Evolutionary conservation across 2,329 filamentous ascomycete genomes (phyloP).

Genomic region (Cryphonectria carpinicola): DNA sequence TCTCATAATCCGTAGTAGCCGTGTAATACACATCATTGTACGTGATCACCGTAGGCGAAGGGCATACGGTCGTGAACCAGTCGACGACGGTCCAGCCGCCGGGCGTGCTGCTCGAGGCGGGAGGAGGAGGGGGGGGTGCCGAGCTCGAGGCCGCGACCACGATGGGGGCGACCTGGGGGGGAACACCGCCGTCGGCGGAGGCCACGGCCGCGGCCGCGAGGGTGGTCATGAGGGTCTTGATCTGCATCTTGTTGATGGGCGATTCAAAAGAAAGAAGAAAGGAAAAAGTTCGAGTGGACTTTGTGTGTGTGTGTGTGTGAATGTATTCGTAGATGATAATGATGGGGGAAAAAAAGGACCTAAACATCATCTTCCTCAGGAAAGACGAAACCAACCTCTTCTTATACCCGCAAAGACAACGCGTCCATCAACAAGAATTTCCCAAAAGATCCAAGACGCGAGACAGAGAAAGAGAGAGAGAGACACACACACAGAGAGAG

Average conservation of each 20-base stretch:
- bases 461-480: not conserved
- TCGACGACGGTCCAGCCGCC: slow-evolving; percentile 37
- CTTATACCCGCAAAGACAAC: not conserved
- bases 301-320: not conserved
- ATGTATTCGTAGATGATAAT: not conserved
- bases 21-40: slow-evolving; percentile 57
- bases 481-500: not conserved
- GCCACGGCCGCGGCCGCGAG: slow-evolving; percentile 34
- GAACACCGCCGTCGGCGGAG: slow-evolving; percentile 32
- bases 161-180: slow-evolving; percentile 33
- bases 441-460: not conserved
- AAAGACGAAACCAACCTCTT: not conserved
- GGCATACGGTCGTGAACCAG: slow-evolving; percentile 47
- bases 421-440: not conserved
- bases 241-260: slow-evolving; percentile 37
- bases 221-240: slow-evolving; percentile 35
- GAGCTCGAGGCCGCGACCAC: slow-evolving; percentile 16
- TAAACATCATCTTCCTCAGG: not conserved
- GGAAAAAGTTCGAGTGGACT: not conserved
- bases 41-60: slow-evolving; percentile 54
- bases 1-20: slow-evolving; percentile 57
- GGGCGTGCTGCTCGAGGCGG: not conserved
- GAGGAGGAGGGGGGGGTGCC: not conserved
- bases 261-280: not conserved
- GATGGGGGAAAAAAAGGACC: not conserved